Percentiles rank a stretch among this genome's conserved stretches.
phyloP scores from a whole-genome alignment of 345 rosid species.

The Sisymbrium irio region DNA sequence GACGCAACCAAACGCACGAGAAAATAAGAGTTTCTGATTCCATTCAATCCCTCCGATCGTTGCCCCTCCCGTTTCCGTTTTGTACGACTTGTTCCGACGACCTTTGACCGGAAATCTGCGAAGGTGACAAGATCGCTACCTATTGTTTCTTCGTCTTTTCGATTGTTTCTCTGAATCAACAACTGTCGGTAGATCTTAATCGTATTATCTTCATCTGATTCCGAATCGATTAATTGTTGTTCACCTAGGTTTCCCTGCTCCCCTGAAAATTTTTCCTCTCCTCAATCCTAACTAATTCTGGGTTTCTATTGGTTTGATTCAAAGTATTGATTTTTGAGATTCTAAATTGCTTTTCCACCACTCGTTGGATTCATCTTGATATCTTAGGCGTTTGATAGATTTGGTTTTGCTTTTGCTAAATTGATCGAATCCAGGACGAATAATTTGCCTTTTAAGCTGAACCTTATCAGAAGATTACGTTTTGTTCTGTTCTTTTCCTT shows the following conservation, averaged over 20 bases:
- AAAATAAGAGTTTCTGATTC: slow-evolving; percentile 12
- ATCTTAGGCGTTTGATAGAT: neutral
- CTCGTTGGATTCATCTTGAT: neutral
- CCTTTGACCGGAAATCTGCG: neutral
- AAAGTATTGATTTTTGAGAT: neutral
- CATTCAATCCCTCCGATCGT: neutral
- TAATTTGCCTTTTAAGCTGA: neutral
- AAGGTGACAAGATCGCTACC: slow-evolving; percentile 17
- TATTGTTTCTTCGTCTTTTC: neutral
- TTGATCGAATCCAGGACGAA: neutral
- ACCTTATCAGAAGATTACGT: neutral
- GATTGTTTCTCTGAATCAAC: neutral
- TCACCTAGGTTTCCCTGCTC: slow-evolving; percentile 10
- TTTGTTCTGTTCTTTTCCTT: neutral
- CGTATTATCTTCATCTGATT: neutral
- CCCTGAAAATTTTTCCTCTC: neutral
- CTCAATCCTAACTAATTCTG: neutral
- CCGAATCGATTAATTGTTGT: slow-evolving; percentile 5
- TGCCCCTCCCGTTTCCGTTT: slow-evolving; percentile 1
- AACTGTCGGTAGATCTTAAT: neutral
- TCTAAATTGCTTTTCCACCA: slow-evolving; percentile 9
- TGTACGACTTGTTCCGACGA: neutral
- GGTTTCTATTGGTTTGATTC: neutral
- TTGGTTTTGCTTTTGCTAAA: neutral
- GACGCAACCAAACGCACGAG: no score